A percentile compares a stretch with the other conserved stretches of the same genome.
These are phyloP conservation scores for Phytophthora litchii DNA, from an alignment of 352 stramenopile genomes.

Conservation along the genomic window DNA sequence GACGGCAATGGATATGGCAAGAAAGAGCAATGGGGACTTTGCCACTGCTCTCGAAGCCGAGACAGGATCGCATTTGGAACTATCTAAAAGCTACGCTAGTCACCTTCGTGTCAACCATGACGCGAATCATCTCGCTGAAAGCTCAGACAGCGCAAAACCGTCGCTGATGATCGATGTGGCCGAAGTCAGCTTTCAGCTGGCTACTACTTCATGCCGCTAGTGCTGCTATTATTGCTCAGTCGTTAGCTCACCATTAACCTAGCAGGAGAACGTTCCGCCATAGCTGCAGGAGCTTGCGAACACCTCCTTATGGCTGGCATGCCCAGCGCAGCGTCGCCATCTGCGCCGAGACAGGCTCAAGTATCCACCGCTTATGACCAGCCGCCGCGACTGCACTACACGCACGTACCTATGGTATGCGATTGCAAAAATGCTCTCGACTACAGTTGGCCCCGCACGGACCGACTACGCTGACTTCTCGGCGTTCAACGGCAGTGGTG, in stretches of 20 bases:
- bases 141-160: not conserved
- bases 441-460: slow-evolving; percentile 15
- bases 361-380: slow-evolving; percentile 24
- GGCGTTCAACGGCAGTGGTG: not conserved
- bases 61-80: slow-evolving; percentile 15
- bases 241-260: slow-evolving; percentile 27
- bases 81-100: slow-evolving; percentile 2
- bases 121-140: slow-evolving; percentile 18
- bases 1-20: slow-evolving; percentile 1
- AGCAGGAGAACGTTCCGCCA: slow-evolving; percentile 28
- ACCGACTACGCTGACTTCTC: slow-evolving; percentile 12
- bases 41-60: not conserved
- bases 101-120: slow-evolving; percentile 11
- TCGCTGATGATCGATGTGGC: not conserved
- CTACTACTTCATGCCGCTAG: slow-evolving; percentile 7
- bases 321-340: slow-evolving; percentile 8
- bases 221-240: too few relatives aligned
- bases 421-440: slow-evolving; percentile 32
- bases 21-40: slow-evolving; percentile 1
- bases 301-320: slow-evolving; percentile 23
- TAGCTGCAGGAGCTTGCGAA: slow-evolving; percentile 21
- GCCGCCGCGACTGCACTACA: slow-evolving; percentile 10
- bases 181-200: not conserved
- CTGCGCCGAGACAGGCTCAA: slow-evolving; percentile 20
- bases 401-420: slow-evolving; percentile 17